Conservation (phyloP, 345 rosid genomes). For the Arabis alpina region DNA sequence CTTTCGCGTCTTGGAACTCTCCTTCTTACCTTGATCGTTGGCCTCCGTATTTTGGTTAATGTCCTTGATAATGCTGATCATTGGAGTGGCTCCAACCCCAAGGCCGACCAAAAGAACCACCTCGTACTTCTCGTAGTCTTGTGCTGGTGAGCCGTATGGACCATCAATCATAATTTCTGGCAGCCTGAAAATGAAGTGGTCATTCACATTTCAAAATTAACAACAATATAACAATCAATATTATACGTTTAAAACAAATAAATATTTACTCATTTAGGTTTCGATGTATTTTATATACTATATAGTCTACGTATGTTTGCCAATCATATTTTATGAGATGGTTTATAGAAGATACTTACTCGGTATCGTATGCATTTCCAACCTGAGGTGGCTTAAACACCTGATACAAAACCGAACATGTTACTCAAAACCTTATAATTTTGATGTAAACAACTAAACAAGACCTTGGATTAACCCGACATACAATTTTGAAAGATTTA, state of each 20-base stretch:
- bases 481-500: background rate
- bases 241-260: too few species aligned
- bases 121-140: constrained; percentile 71
- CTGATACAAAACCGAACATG: constrained; percentile 23
- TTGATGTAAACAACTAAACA: background rate
- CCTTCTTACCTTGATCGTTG: constrained; percentile 46
- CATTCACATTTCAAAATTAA: background rate
- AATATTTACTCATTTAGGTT: too few species aligned
- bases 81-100: constrained; percentile 81
- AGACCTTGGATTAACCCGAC: constrained; percentile 51
- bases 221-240: too few species aligned
- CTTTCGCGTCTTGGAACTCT: constrained; percentile 57
- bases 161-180: constrained; percentile 71
- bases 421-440: constrained; percentile 2
- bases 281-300: too few species aligned
- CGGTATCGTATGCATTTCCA: constrained; percentile 1
- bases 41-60: constrained; percentile 58
- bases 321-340: background rate
- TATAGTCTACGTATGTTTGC: background rate
- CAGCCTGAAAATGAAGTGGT: constrained; percentile 24
- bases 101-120: constrained; percentile 69
- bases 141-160: constrained; percentile 85
- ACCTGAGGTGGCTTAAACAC: constrained; percentile 17
- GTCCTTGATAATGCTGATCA: constrained; percentile 88
- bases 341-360: constrained; percentile 23